These are phyloP conservation scores for Eucalyptus sp. DNA, from an alignment of 345 rosid genomes.

Conservation along the genomic window DNA sequence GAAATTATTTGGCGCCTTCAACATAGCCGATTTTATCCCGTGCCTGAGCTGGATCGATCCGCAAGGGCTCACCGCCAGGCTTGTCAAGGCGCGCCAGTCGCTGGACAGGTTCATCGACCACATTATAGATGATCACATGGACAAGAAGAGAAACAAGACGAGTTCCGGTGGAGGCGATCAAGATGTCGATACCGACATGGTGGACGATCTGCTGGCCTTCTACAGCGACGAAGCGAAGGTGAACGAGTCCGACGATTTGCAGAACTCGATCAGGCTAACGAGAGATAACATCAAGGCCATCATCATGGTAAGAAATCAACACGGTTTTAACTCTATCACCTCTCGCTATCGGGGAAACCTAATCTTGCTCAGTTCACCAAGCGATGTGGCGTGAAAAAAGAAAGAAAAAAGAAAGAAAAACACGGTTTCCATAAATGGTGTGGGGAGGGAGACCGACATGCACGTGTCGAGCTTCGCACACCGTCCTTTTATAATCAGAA, in stretches of 20 bases:
- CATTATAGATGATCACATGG: slow-evolving; percentile 65
- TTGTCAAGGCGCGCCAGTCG: slow-evolving; percentile 43
- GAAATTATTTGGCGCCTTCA: slow-evolving; percentile 77
- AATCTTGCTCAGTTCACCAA: background rate
- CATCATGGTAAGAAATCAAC: slow-evolving; percentile 53
- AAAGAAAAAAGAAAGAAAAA: fast-evolving
- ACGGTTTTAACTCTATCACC: background rate
- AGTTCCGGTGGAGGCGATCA: background rate
- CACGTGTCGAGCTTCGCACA: background rate
- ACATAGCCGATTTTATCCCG: slow-evolving; percentile 72
- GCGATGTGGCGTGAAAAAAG: background rate
- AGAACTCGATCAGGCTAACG: slow-evolving; percentile 41
- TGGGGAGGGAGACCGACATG: background rate
- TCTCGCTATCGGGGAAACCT: background rate
- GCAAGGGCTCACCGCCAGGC: slow-evolving; percentile 30
- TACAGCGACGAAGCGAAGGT: slow-evolving; percentile 27
- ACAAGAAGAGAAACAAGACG: slow-evolving; percentile 7
- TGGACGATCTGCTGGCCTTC: slow-evolving; percentile 72
- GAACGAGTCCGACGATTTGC: slow-evolving; percentile 20
- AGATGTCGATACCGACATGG: slow-evolving; percentile 55
- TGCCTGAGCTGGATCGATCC: slow-evolving; percentile 56
- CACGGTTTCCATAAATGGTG: background rate
- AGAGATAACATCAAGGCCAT: slow-evolving; percentile 81
- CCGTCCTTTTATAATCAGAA: background rate
- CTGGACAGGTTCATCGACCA: slow-evolving; percentile 65